Base-by-base conservation (phyloP, 2,329 filamentous ascomycete genomes). In the Pleoardoris graminearum region DNA sequence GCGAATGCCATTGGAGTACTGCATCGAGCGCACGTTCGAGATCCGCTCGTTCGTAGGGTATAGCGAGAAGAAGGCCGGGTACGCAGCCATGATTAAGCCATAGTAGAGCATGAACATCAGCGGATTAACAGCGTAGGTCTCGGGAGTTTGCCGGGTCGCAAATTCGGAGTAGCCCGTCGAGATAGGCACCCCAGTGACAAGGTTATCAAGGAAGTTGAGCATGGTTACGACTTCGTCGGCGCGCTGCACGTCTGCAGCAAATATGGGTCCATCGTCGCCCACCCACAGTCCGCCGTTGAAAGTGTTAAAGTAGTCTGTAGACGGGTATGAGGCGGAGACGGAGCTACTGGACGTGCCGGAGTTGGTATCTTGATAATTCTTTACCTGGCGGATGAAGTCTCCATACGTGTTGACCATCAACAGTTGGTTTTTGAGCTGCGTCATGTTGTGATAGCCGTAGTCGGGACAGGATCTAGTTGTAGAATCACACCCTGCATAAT, bases 1-100 rank as follows among this genome's bases (percentile, higher is more conserved):
- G 8, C 89, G 82, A 29, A 96, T 90, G 35, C 92, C 91, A 66
- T 96, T 96, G 35, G 89, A 93, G 73, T 95, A 96, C 68, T 96
- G 87, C 23, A 96, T 78, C 10, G 88, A 87, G 38, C 91, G 84
- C 14, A 97, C 89, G 55, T 90, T 88, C 36, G 85, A 80, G 5
- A 90, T 79, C 19, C 90, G 82, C 70, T 96, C 92, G 19, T 88
- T 78, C 17, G 90, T 96, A 0, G 90, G 89, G 66, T 96, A 96
- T 1, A 96, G 77, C 0, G 88, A 82, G 65, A 96, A 94, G 77
- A 96, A 94, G 3, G 87, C 89, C 0, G 91, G 90, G 63, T 88
- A 93, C 57, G 55, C 62, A 11, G 84, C 80, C 71, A 93, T 84
- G 1, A 87, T 88, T 6, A 96, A 79, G 6, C 87, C 85, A 68